phyloP scores from a whole-genome alignment of 345 rosid species.

The Triadica sebifera region DNA sequence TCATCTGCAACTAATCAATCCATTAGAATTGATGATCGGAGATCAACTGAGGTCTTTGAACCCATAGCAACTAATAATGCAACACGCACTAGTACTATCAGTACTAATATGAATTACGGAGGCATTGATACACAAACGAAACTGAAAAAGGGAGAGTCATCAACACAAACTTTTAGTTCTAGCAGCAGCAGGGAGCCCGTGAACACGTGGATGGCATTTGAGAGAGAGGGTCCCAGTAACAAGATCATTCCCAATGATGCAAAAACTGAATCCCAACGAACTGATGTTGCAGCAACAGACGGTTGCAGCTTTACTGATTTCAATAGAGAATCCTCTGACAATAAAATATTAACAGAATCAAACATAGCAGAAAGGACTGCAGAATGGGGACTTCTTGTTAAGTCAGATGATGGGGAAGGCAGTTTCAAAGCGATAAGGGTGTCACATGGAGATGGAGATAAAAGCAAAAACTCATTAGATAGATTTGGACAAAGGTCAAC shows the following conservation, averaged over 20 bases:
- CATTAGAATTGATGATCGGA: slow-evolving; percentile 16
- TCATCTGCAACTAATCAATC: not conserved
- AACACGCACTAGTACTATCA: slow-evolving; percentile 1
- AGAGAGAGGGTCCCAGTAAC: slow-evolving; percentile 11
- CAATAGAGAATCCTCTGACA: slow-evolving; percentile 8
- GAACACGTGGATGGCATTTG: slow-evolving; percentile 77
- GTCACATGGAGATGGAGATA: slow-evolving; percentile 41
- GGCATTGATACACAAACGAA: slow-evolving; percentile 15
- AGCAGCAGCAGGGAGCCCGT: slow-evolving; percentile 20
- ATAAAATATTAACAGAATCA: slow-evolving; percentile 38
- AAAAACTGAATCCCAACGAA: slow-evolving; percentile 7
- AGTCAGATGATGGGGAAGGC: slow-evolving; percentile 44
- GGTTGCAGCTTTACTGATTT: not conserved
- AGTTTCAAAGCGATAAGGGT: slow-evolving; percentile 39
- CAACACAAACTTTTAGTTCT: slow-evolving; percentile 2
- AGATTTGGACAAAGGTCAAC: slow-evolving; percentile 35
- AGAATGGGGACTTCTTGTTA: slow-evolving; percentile 81
- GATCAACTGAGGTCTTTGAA: slow-evolving; percentile 36
- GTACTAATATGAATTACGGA: not conserved
- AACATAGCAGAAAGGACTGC: slow-evolving; percentile 68
- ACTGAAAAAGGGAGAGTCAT: slow-evolving; percentile 16
- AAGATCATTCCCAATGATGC: slow-evolving; percentile 4
- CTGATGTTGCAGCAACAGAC: not conserved
- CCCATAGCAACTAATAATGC: slow-evolving; percentile 22
- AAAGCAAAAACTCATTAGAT: slow-evolving; percentile 37